Evolutionary conservation across 352 stramenopile genomes (phyloP).

Genomic region (Globisporangium nodosum): DNA sequence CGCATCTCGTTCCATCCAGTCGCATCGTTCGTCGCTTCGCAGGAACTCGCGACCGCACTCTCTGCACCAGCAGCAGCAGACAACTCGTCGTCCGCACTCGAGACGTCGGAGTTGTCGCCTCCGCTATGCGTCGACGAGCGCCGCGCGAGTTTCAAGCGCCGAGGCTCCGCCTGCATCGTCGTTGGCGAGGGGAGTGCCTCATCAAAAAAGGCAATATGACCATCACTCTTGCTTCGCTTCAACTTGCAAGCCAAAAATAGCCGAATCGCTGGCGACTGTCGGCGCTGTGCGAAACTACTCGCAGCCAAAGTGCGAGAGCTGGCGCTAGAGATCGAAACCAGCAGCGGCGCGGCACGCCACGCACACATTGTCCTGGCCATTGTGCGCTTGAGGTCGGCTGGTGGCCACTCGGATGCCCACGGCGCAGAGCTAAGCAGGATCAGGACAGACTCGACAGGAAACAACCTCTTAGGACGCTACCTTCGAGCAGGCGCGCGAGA

Average conservation of each 20-base stretch:
- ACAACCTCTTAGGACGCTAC: background rate
- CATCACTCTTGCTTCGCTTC: constrained; percentile 10
- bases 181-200: background rate
- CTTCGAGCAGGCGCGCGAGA: background rate
- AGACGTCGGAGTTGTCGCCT: background rate
- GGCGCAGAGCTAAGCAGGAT: background rate
- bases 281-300: background rate
- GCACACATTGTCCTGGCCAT: background rate
- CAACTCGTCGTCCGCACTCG: background rate
- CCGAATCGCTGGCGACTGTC: background rate
- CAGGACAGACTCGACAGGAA: background rate
- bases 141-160: background rate
- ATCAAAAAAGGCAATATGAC: constrained; percentile 6
- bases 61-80: background rate
- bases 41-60: background rate
- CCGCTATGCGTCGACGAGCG: background rate
- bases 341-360: background rate
- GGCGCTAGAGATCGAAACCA: background rate
- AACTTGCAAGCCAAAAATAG: background rate
- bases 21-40: background rate
- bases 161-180: background rate
- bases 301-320: too few relatives aligned
- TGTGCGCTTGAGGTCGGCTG: background rate
- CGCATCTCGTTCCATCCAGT: background rate
- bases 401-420: background rate